Percentiles rank a stretch among this genome's conserved stretches.
Conservation (phyloP, 2,329 filamentous ascomycete genomes). For the Neoscytalidium dimidiatum region DNA sequence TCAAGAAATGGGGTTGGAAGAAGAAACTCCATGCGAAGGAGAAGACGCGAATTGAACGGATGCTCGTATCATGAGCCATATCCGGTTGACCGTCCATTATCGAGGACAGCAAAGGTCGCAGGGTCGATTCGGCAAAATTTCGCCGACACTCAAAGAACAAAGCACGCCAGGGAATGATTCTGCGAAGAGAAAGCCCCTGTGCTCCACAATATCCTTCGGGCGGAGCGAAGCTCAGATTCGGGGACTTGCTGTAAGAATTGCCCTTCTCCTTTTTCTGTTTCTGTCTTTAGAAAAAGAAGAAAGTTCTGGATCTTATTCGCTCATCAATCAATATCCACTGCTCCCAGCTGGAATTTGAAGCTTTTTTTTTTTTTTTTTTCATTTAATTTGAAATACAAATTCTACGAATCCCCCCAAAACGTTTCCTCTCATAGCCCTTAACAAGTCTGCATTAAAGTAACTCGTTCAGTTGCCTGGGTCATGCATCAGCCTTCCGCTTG, state of each 20-base stretch:
- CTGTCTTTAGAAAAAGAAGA: too few species aligned
- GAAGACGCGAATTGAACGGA: conserved; percentile 25
- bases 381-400: too few species aligned
- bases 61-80: conserved; percentile 24
- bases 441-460: too few species aligned
- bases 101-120: conserved; percentile 27
- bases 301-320: too few species aligned
- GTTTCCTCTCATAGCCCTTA: too few species aligned
- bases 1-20: conserved; percentile 33
- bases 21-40: conserved; percentile 29
- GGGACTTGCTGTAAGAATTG: background rate
- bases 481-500: too few species aligned
- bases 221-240: background rate
- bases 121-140: conserved; percentile 30
- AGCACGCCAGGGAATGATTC: background rate
- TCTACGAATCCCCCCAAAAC: too few species aligned
- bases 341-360: too few species aligned
- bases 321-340: too few species aligned
- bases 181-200: background rate
- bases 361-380: too few species aligned
- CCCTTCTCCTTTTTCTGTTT: background rate
- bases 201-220: too few species aligned
- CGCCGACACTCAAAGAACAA: conserved; percentile 28
- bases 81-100: conserved; percentile 23
- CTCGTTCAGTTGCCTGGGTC: too few species aligned